Evolutionary conservation across 495 filamentous ascomycete species (phyloP).

Genomic region (Paragyromitra xinjiangensis): DNA sequence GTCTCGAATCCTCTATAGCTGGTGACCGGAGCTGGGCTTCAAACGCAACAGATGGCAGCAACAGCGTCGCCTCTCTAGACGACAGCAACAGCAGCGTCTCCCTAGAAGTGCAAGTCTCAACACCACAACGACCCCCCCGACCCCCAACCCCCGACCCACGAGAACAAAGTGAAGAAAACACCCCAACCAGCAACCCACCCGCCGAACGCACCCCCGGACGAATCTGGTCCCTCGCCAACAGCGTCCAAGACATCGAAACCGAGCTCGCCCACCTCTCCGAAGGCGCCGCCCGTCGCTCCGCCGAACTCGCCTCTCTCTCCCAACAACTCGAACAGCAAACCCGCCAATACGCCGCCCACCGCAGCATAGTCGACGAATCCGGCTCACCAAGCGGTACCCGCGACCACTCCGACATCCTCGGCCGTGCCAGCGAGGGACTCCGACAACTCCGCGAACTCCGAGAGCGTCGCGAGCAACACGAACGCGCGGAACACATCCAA

Average conservation of each 20-base stretch:
- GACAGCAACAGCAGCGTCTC: slow-evolving; percentile 33
- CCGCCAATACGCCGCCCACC: slow-evolving; percentile 31
- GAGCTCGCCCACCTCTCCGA: slow-evolving; percentile 48
- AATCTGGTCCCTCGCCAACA: slow-evolving; percentile 43
- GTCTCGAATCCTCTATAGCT: slow-evolving; percentile 11
- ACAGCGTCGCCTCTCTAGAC: slow-evolving; percentile 23
- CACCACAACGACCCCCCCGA: slow-evolving; percentile 12
- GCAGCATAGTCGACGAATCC: slow-evolving; percentile 9
- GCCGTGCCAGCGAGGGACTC: slow-evolving; percentile 32
- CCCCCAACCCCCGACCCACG: not conserved
- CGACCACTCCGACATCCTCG: slow-evolving; percentile 35
- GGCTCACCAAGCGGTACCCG: not conserved
- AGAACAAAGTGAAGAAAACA: slow-evolving; percentile 15
- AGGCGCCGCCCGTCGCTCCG: slow-evolving; percentile 41
- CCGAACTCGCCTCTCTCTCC: slow-evolving; percentile 39
- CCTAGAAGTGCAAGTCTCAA: slow-evolving; percentile 29
- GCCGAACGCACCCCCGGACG: slow-evolving; percentile 10
- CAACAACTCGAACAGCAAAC: slow-evolving; percentile 43
- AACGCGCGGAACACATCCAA: slow-evolving; percentile 34
- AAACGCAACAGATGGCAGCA: slow-evolving; percentile 22
- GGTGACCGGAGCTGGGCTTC: slow-evolving; percentile 39
- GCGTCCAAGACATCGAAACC: slow-evolving; percentile 48
- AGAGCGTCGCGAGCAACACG: slow-evolving; percentile 30
- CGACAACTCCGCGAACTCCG: slow-evolving; percentile 36
- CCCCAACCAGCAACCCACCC: slow-evolving; percentile 16